phyloP scores from a whole-genome alignment of 2,329 filamentous ascomycete species.

The Fusarium sacchari region DNA sequence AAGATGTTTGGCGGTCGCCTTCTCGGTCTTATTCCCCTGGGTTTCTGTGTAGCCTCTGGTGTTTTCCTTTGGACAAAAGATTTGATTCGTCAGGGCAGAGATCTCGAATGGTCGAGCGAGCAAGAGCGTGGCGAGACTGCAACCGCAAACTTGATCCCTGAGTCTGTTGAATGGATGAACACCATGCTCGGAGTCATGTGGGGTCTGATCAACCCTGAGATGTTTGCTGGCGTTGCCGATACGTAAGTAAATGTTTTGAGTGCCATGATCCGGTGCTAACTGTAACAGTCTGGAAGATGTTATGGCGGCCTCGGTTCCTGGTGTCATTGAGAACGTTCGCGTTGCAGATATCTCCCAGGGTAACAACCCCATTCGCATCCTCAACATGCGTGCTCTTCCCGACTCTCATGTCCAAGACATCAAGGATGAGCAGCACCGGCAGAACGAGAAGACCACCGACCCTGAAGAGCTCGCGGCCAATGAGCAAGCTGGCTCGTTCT shows the following conservation, averaged over 20 bases:
- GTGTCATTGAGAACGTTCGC: slow-evolving; percentile 91
- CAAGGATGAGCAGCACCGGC: slow-evolving; percentile 80
- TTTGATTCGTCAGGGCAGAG: slow-evolving; percentile 81
- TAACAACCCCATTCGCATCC: slow-evolving; percentile 86
- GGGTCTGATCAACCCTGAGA: slow-evolving; percentile 93
- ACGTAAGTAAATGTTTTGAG: slow-evolving; percentile 57
- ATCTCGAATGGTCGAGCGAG: slow-evolving; percentile 89
- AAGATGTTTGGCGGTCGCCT: slow-evolving; percentile 82
- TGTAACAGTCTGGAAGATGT: slow-evolving; percentile 69
- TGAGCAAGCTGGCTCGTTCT: slow-evolving; percentile 90
- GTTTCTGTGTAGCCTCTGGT: slow-evolving; percentile 75
- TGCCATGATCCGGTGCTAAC: slow-evolving; percentile 4
- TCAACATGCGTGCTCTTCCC: slow-evolving; percentile 84
- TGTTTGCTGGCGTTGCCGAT: slow-evolving; percentile 93
- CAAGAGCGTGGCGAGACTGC: slow-evolving; percentile 86
- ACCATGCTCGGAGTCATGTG: slow-evolving; percentile 84
- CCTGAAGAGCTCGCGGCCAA: slow-evolving; percentile 87
- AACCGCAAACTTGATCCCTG: slow-evolving; percentile 87
- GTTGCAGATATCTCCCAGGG: slow-evolving; percentile 96
- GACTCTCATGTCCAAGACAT: slow-evolving; percentile 83
- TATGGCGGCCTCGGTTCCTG: slow-evolving; percentile 94
- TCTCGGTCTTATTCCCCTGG: slow-evolving; percentile 79
- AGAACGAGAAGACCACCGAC: slow-evolving; percentile 84
- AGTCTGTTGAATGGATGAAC: slow-evolving; percentile 97
- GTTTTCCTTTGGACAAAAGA: slow-evolving; percentile 93